Evolutionary conservation across 495 filamentous ascomycete species (phyloP), one percentile per base, ranked within the genome.

Genomic region (Thozetella sp.): DNA sequence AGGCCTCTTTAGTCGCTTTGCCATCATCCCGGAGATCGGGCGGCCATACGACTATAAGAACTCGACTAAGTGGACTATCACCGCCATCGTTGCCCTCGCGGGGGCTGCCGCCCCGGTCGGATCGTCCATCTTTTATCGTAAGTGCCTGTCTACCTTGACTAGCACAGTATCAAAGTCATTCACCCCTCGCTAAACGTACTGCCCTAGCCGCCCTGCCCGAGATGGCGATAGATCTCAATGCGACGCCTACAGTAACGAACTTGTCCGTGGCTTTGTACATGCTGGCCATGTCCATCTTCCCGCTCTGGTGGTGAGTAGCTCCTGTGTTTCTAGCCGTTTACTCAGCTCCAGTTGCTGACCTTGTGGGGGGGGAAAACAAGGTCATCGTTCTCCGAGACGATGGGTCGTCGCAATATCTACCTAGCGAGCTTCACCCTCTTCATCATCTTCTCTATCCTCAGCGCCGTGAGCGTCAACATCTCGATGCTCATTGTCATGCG

Each of bases 251-350:
- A 1, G 78, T 93, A 25, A 86, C 92, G 23, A 97, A 97, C 67
- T 66, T 97, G 50, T 89, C 90, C 3, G 88, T 96, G 11, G 90
- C 93, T 1, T 71, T 97, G 53, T 97, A 96, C 69, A 94, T 97
- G 93, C 81, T 96, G 6, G 77, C 84, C 56, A 95, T 97, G 92
- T 85, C 88, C 19, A 91, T 97, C 24, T 97, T 93, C 61, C 93
- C 93, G 1, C 82, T 97, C 3, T 97, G 93, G 92, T 97, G 93
- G 93, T 61, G 54, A 25, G 65, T 52, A 23, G 20, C n/a, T 19
- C 43, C 37, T 24, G 2, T 51, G 2, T 43, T 20, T 26, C 48
- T 51, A 13, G 4, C 9, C 1, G 3, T 24, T 20, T 25, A 19
- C 37, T 37, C 3, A 22, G 12, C 55, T 50, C 15, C 30, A 3